A percentile compares a stretch with the other conserved stretches of the same genome.
Conservation (phyloP, 2,329 filamentous ascomycete species). For the Nothomitra cinnamomea region DNA sequence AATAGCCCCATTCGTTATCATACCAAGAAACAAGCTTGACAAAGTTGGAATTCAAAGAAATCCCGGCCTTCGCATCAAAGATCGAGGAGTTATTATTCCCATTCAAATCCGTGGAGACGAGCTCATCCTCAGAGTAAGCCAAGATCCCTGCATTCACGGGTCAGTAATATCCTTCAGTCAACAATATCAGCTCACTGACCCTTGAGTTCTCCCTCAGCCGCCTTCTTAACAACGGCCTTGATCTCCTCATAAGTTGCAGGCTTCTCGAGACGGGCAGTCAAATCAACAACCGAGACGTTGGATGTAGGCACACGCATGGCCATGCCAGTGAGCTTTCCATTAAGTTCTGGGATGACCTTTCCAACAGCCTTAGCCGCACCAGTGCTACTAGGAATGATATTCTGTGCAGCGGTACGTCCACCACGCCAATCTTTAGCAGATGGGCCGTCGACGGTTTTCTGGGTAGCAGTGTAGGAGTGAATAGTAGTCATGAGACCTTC, state of each 20-base stretch:
- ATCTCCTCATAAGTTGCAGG: constrained; percentile 74
- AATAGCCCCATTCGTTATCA: constrained; percentile 99
- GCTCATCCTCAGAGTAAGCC: constrained; percentile 88
- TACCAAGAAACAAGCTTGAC: constrained; percentile 98
- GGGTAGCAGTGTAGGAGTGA: constrained; percentile 99
- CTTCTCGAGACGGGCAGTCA: constrained; percentile 92
- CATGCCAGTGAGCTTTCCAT: constrained; percentile 99
- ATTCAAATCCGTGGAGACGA: constrained; percentile 88
- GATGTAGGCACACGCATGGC: constrained; percentile 95
- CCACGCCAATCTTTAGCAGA: constrained; percentile 98
- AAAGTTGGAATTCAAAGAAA: constrained; percentile 96
- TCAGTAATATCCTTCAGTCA: constrained; percentile 11
- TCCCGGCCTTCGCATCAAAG: constrained; percentile 98
- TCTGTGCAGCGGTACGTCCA: constrained; percentile 95
- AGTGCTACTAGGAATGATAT: constrained; percentile 98
- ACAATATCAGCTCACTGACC: constrained; percentile 35
- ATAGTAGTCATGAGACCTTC: constrained; percentile 99
- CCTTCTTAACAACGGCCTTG: constrained; percentile 80
- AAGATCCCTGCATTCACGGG: constrained; percentile 49
- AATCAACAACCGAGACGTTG: constrained; percentile 98
- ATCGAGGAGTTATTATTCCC: constrained; percentile 90
- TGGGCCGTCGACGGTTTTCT: constrained; percentile 98
- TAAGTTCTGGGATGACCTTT: constrained; percentile 95
- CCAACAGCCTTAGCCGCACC: constrained; percentile 99
- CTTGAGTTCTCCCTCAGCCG: constrained; percentile 69